Evolutionary conservation across 306 rosid genomes (phyloP), one percentile per base, ranked within the genome.

Genomic region (Crotalaria pallida): DNA sequence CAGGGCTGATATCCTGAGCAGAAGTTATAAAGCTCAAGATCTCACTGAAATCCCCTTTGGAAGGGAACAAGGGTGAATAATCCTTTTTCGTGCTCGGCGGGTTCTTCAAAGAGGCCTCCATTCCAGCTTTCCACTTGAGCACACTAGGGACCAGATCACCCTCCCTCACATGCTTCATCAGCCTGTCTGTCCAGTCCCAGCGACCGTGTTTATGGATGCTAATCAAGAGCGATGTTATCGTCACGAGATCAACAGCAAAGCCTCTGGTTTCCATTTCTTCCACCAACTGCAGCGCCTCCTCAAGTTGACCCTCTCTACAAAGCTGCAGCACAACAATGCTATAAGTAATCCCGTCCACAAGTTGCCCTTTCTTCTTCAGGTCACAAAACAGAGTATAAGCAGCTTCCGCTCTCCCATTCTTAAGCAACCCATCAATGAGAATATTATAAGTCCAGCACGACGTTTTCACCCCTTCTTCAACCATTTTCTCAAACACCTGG

Each of bases 261-360:
- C 96, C 94, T 66, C 96, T 74, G 68, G 63, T 77, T 88, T 94
- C 98, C 98, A 94, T 94, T 82, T 94, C 98, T 70, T 90, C 97
- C 62, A 88, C 90, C 88, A 83, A 78, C 50, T 52, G 48, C 3
- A 90, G 73, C 2, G 96, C 96, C 81, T 84, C 92, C 84, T 85
- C 90, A 19, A 94, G 79, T 67, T 76, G 73, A 49, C 89, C 92
- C 81, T 87, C 98, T 82, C 66, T 90, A 52, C 96, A 85, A 72
- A 87, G 90, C 16, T 87, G 97, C 79, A 82, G 65, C 63, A 85
- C 86, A 75, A 90, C 73, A 72, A 88, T 90, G 81, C 97, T 93
- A 74, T 85, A 94, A 13, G 89, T 88, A 60, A 94, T 76, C 63
- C 86, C 88, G 70, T 90, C 97, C 17, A 94, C 94, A 73, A 85